Base-by-base conservation (phyloP, 768 basidiomycete genomes). In the Podaxis sp. region DNA sequence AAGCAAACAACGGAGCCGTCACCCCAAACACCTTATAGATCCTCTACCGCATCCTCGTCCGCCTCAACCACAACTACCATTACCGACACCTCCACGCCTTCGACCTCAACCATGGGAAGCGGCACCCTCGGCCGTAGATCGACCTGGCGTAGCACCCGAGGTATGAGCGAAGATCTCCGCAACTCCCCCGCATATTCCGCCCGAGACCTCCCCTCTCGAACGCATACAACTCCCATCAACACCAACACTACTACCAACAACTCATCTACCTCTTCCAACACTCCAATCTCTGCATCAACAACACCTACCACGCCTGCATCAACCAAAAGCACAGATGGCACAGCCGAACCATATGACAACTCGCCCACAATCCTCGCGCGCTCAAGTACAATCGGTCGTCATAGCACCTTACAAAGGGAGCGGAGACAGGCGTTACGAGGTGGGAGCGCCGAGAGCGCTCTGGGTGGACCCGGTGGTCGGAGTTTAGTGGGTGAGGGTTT, bases 381-480 rank as follows among this genome's bases (percentile, higher is more conserved):
- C 12, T 61, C 60, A 13, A 55, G n/a, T 13, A 61, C 60, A 5
- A 12, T 61, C 19, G 60, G 60, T 13, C 33, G 60, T n/a, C 55
- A 56, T 6, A n/a, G 41, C 12, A 54, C 43, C 38, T 43, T 43
- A 13, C 61, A 33, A 33, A 33, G 54, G 38, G 88, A 86, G 29
- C 75, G 83, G 27, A 74, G 82, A 47, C 90, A 90, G 69, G 79
- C 79, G 33, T 70, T 81, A 15, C 77, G 90, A 38, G 82, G 82
- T 0, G 90, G 90, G 4, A 91, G 88, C 69, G 87, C 85, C 2
- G 91, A 92, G 74, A 89, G 83, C 69, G 78, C 85, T 7, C 70
- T 89, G 27, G 73, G 75, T 27, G 80, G 73, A 63, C 71, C 70
- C 40, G 76, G 74, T 13, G 71, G 84, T 11, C 74, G 89, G 61